phyloP scores from a whole-genome alignment of 78 protist species.

The Chrysochromulina parva region DNA sequence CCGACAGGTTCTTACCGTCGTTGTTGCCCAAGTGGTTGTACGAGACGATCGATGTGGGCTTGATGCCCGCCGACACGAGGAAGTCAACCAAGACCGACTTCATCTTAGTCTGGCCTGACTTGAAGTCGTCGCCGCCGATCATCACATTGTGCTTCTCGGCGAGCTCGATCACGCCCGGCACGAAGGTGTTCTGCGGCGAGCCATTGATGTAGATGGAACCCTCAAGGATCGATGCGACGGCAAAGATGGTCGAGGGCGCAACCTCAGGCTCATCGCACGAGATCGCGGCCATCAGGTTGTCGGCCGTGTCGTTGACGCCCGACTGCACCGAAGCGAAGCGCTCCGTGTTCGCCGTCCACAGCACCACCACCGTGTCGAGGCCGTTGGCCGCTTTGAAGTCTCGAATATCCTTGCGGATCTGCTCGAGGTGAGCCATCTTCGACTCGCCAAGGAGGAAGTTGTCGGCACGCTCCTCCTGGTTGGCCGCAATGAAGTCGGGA shows the following conservation, averaged over 20 bases:
- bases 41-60: constrained; percentile 90
- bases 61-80: constrained; percentile 96
- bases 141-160: constrained; percentile 80
- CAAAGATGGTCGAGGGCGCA: constrained; percentile 95
- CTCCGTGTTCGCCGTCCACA: constrained; percentile 99
- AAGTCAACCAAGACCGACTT: constrained; percentile 98
- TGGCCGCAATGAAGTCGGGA: constrained; percentile 98
- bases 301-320: constrained; percentile 94
- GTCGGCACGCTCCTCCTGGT: constrained; percentile 97
- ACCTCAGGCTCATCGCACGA: constrained; percentile 63
- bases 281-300: constrained; percentile 79
- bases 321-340: constrained; percentile 82
- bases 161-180: constrained; percentile 94
- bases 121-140: constrained; percentile 99
- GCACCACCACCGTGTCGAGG: constrained; percentile 88
- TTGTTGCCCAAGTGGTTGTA: constrained; percentile 99
- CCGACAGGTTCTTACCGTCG: constrained; percentile 97
- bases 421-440: constrained; percentile 63
- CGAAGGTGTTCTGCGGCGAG: constrained; percentile 95
- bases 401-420: constrained; percentile 91
- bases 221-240: constrained; percentile 95
- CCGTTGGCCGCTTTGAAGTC: constrained; percentile 87
- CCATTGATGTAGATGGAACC: constrained; percentile 97
- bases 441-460: constrained; percentile 84
- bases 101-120: constrained; percentile 99